These are phyloP conservation scores for Saccharomycopsis crataegensis DNA, from an alignment of 1,139 yeast genomes.

Conservation along the genomic window DNA sequence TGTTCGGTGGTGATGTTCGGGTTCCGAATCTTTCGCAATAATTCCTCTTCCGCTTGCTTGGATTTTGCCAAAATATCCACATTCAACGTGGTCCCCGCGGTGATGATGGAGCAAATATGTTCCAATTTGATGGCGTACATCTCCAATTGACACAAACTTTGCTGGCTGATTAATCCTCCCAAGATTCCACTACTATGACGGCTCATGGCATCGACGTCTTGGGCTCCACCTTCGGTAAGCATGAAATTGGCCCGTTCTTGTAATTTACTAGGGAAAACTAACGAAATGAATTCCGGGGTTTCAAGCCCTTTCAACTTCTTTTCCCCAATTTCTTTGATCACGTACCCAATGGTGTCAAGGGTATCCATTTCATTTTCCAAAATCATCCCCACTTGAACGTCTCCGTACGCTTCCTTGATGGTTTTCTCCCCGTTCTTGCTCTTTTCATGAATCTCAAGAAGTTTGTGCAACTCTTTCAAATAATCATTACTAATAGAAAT, in stretches of 20 bases:
- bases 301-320: conserved; percentile 89
- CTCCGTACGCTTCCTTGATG: conserved; percentile 56
- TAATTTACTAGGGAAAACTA: conserved; percentile 65
- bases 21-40: conserved; percentile 21
- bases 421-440: conserved; percentile 35
- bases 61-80: conserved; percentile 26
- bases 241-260: conserved; percentile 41
- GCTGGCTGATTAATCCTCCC: conserved; percentile 38
- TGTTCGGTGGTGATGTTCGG: conserved; percentile 25
- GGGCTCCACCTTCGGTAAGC: background rate
- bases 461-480: conserved; percentile 57
- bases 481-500: conserved; percentile 81
- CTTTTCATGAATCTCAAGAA: conserved; percentile 46
- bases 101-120: conserved; percentile 31
- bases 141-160: conserved; percentile 35
- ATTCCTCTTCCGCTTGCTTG: conserved; percentile 26
- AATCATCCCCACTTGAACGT: conserved; percentile 51
- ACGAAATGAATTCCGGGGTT: conserved; percentile 80
- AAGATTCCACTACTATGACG: conserved; percentile 15
- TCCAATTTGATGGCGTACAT: conserved; percentile 38
- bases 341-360: conserved; percentile 63
- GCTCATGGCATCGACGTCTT: background rate
- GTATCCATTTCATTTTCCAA: conserved; percentile 62
- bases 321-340: conserved; percentile 71
- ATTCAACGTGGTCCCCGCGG: conserved; percentile 30